These are phyloP conservation scores for Pouteria glomerata DNA, from an alignment of 148 eudicot genomes.

Conservation along the genomic window DNA sequence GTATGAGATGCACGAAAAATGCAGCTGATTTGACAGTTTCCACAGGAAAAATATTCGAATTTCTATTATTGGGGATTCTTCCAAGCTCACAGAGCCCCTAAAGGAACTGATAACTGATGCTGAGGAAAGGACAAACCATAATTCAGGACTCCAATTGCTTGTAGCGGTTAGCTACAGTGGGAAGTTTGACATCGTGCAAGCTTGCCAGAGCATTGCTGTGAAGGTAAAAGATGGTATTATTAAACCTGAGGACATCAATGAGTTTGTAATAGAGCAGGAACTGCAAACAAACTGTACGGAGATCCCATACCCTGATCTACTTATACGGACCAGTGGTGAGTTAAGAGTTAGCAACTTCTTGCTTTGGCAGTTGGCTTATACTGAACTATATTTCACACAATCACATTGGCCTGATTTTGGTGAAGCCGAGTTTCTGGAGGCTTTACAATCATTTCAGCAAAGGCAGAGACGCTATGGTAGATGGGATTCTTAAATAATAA, in stretches of 20 bases:
- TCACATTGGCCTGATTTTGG: slow-evolving; percentile 81
- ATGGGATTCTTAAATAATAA: slow-evolving; percentile 14
- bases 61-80: slow-evolving; percentile 53
- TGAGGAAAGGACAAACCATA: slow-evolving; percentile 45
- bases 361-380: slow-evolving; percentile 75
- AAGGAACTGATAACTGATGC: slow-evolving; percentile 38
- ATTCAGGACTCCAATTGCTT: slow-evolving; percentile 53
- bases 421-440: slow-evolving; percentile 48
- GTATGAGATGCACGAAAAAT: neutral
- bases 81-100: slow-evolving; percentile 41
- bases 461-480: slow-evolving; percentile 72
- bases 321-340: slow-evolving; percentile 78
- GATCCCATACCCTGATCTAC: slow-evolving; percentile 56
- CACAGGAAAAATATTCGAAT: slow-evolving; percentile 45
- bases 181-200: slow-evolving; percentile 61
- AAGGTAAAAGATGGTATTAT: slow-evolving; percentile 55
- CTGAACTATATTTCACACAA: slow-evolving; percentile 52
- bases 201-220: slow-evolving; percentile 55
- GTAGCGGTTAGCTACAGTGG: slow-evolving; percentile 72
- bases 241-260: slow-evolving; percentile 46
- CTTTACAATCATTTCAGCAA: slow-evolving; percentile 53
- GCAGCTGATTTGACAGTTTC: slow-evolving; percentile 2
- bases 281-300: slow-evolving; percentile 54
- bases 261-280: slow-evolving; percentile 47
- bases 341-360: slow-evolving; percentile 75